phyloP scores from a whole-genome alignment of 371 early-diverging fungal genomes.

The Choanephora cucurbitarum region DNA sequence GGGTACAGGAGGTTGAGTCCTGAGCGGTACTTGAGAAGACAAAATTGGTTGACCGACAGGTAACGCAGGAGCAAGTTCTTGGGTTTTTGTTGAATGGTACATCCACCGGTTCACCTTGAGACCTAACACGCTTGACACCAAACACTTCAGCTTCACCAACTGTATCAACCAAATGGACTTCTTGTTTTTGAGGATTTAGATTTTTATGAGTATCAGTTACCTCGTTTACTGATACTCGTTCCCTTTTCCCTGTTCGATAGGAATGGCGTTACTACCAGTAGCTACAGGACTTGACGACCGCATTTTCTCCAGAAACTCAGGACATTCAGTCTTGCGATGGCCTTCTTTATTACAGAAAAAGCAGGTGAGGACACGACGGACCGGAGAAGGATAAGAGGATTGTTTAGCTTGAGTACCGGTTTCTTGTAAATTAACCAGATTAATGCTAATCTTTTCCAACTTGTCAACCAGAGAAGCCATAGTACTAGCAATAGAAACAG shows the following conservation, averaged over 20 bases:
- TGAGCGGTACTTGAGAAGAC: too few relatives aligned
- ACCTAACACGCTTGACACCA: too few relatives aligned
- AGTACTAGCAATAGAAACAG: background rate
- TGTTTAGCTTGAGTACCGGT: background rate
- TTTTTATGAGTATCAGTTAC: constrained; percentile 3
- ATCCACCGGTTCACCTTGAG: too few relatives aligned
- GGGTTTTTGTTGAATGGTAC: too few relatives aligned
- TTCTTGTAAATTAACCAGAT: constrained; percentile 2
- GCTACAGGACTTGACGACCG: too few relatives aligned
- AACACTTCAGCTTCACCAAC: background rate
- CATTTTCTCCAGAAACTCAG: background rate
- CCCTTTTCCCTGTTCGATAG: constrained; percentile 11
- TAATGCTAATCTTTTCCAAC: constrained; percentile 13
- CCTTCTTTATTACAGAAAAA: constrained; percentile 6
- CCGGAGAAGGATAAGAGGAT: too few relatives aligned
- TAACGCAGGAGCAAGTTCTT: too few relatives aligned
- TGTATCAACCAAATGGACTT: constrained; percentile 4
- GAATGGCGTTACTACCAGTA: background rate
- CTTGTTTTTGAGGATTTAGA: constrained; percentile 5
- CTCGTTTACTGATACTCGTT: constrained; percentile 1
- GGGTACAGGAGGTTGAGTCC: background rate
- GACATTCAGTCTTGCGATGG: background rate
- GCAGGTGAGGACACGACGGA: background rate
- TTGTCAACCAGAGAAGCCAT: constrained; percentile 3
- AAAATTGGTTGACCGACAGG: too few relatives aligned